Conservation (phyloP, 805 yeast genomes). For the Cyberlindnera amylophila region DNA sequence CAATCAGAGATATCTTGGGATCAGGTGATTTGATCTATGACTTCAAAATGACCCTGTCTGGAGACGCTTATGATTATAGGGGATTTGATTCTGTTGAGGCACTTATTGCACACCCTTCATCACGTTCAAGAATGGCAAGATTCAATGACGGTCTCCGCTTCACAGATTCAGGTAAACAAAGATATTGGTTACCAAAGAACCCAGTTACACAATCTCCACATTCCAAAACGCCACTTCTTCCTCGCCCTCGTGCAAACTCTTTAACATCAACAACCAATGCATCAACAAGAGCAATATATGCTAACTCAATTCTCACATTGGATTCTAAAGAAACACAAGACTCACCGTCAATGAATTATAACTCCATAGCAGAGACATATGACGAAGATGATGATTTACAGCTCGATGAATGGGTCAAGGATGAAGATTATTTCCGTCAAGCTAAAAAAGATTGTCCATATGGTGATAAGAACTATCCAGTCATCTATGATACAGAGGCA, state of each 20-base stretch:
- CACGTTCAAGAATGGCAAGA: conserved; percentile 59
- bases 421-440: conserved; percentile 32
- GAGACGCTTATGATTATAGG: conserved; percentile 73
- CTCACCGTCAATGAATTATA: conserved; percentile 7
- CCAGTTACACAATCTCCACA: conserved; percentile 7
- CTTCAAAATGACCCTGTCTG: conserved; percentile 62
- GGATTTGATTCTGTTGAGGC: conserved; percentile 81
- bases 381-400: conserved; percentile 2
- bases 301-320: conserved; percentile 21
- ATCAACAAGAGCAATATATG: conserved; percentile 25
- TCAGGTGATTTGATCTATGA: conserved; percentile 76
- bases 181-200: conserved; percentile 59
- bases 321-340: conserved; percentile 14
- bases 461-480: conserved; percentile 41
- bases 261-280: conserved; percentile 19
- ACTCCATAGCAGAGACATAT: conserved; percentile 12
- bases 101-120: conserved; percentile 62
- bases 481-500: conserved; percentile 31
- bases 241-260: conserved; percentile 19
- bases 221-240: conserved; percentile 18
- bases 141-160: conserved; percentile 82
- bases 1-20: conserved; percentile 75
- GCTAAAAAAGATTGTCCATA: conserved; percentile 34
- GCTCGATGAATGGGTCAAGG: conserved; percentile 31
- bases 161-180: conserved; percentile 69